These are phyloP conservation scores for Chrysanthemum lavandulifolium DNA, from an alignment of 129 eudicot genomes.

Conservation along the genomic window DNA sequence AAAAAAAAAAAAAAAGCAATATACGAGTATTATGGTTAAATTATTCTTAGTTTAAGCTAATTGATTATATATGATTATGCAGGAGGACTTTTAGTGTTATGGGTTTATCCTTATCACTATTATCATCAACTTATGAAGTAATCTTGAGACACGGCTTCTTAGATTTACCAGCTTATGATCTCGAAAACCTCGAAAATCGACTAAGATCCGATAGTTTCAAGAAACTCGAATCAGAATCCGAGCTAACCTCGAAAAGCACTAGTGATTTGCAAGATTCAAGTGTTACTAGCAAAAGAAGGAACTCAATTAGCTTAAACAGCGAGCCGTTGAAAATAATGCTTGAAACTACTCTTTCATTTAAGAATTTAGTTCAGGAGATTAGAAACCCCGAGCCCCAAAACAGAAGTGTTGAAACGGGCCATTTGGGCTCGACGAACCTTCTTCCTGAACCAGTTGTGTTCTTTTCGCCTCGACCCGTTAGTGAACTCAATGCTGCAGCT, in stretches of 20 bases:
- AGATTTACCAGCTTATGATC: slow-evolving; percentile 30
- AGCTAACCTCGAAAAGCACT: slow-evolving; percentile 10
- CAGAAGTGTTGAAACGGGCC: slow-evolving; percentile 28
- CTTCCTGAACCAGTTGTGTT: slow-evolving; percentile 70
- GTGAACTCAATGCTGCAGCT: slow-evolving; percentile 94
- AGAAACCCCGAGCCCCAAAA: slow-evolving; percentile 28
- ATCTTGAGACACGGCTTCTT: slow-evolving; percentile 37
- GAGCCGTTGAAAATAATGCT: slow-evolving; percentile 64
- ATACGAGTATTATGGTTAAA: neutral
- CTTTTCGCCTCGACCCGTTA: slow-evolving; percentile 79
- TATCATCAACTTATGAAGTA: slow-evolving; percentile 55
- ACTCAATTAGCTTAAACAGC: slow-evolving; percentile 47
- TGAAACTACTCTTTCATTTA: slow-evolving; percentile 68
- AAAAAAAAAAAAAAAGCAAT: neutral
- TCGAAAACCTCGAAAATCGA: slow-evolving; percentile 37
- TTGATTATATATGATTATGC: slow-evolving; percentile 14
- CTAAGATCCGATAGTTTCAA: slow-evolving; percentile 44
- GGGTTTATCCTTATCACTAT: slow-evolving; percentile 59
- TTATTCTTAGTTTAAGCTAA: neutral
- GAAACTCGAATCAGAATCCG: slow-evolving; percentile 44
- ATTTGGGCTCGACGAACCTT: slow-evolving; percentile 30
- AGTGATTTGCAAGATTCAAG: slow-evolving; percentile 30
- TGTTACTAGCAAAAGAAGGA: slow-evolving; percentile 34
- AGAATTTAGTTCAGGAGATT: slow-evolving; percentile 49
- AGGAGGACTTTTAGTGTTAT: slow-evolving; percentile 33